Conservation (phyloP, 2,329 filamentous ascomycete genomes). For the Penicillium expansum region DNA sequence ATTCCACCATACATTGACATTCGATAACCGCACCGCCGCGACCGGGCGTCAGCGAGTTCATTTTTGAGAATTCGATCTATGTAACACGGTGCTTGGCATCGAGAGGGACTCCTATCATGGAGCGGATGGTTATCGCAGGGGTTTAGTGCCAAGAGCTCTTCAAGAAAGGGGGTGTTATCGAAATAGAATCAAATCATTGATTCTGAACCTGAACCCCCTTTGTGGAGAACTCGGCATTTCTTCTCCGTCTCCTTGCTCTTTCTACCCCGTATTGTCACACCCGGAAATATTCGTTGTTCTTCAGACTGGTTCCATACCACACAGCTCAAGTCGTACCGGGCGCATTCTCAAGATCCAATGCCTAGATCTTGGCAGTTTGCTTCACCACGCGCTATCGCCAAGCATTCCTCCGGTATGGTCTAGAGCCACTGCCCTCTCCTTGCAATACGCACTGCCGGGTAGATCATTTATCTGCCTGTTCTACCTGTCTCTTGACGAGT, state of each 20-base stretch:
- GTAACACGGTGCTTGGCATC: constrained; percentile 5
- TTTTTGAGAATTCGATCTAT: neutral
- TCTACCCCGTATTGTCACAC: constrained; percentile 7
- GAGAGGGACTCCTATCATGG: constrained; percentile 1
- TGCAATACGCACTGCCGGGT: constrained; percentile 1
- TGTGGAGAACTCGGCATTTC: neutral
- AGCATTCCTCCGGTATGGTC: constrained; percentile 8
- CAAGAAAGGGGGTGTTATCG: constrained; percentile 5
- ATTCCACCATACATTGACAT: neutral
- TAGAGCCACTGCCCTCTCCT: neutral
- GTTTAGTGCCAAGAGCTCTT: constrained; percentile 3
- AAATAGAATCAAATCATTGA: neutral
- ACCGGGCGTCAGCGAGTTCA: neutral
- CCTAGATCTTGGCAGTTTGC: constrained; percentile 10
- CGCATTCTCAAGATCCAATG: constrained; percentile 11
- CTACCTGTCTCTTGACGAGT: neutral
- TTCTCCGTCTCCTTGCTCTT: constrained; percentile 1
- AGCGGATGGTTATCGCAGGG: neutral
- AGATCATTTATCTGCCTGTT: constrained; percentile 13
- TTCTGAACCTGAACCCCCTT: constrained; percentile 1
- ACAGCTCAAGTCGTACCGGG: neutral
- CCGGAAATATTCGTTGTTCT: neutral
- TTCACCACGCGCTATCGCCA: constrained; percentile 7
- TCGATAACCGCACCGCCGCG: neutral
- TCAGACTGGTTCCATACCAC: neutral